A percentile compares a stretch with the other conserved stretches of the same genome.
Evolutionary conservation across 192 early-diverging fungal species (phyloP).

Genomic region (Backusella luteola): DNA sequence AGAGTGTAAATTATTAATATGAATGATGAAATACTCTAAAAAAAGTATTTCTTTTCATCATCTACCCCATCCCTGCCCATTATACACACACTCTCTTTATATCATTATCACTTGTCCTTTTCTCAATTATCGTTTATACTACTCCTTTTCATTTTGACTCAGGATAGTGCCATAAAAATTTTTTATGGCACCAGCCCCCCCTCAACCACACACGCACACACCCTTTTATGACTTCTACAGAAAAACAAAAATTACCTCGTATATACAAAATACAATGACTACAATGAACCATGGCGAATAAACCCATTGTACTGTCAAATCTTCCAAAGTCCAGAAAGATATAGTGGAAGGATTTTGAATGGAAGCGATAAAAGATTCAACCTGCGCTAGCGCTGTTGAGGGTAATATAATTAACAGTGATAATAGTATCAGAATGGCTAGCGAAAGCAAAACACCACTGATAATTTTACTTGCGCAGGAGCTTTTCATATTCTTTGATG

Average conservation of each 20-base stretch:
- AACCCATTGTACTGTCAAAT: not conserved
- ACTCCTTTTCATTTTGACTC: slow-evolving; percentile 3
- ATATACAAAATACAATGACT: not conserved
- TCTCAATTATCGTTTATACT: not conserved
- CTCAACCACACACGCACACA: not conserved
- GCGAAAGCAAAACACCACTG: not conserved
- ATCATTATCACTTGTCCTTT: not conserved
- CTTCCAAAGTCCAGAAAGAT: not conserved
- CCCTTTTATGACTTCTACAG: not conserved
- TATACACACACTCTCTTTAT: not conserved
- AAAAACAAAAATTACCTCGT: slow-evolving; percentile 9
- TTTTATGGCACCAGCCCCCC: not conserved
- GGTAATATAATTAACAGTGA: not conserved
- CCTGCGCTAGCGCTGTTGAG: not conserved
- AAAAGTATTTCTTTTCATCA: not conserved
- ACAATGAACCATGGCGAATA: not conserved
- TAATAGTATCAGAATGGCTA: not conserved
- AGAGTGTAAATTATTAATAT: not conserved
- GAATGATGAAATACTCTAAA: not conserved
- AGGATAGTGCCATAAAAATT: not conserved
- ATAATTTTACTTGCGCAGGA: not conserved
- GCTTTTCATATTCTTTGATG: not conserved
- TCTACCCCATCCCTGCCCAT: not conserved
- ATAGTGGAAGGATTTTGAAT: not conserved
- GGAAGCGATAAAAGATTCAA: not conserved